Conservation (phyloP, 2,329 filamentous ascomycete genomes). For the Pyrenophora seminiperda region DNA sequence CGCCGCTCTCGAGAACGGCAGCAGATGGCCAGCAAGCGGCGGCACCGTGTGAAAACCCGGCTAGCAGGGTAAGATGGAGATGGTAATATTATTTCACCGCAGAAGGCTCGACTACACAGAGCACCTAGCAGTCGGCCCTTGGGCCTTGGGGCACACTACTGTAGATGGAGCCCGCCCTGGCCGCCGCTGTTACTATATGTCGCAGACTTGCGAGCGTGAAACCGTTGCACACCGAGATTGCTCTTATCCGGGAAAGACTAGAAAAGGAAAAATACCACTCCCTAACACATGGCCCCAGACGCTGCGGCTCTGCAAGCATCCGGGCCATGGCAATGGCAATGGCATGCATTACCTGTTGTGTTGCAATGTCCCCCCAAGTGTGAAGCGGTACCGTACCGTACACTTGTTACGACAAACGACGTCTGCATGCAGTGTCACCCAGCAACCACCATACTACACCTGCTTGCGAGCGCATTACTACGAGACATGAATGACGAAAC, state of each 20-base stretch:
- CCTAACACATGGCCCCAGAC: neutral
- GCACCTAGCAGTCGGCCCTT: neutral
- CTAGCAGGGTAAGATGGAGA: too few relatives aligned
- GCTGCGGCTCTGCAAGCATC: constrained; percentile 8
- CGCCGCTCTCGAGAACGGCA: constrained; percentile 1
- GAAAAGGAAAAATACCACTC: neutral
- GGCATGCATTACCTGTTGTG: neutral
- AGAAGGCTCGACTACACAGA: neutral
- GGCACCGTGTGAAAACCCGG: too few relatives aligned
- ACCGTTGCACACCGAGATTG: constrained; percentile 3
- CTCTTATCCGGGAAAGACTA: neutral
- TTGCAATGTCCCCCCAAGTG: constrained; percentile 2
- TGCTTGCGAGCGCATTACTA: too few relatives aligned
- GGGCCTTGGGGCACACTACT: neutral
- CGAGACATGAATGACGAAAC: too few relatives aligned
- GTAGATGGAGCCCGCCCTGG: constrained; percentile 5
- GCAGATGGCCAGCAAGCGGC: too few relatives aligned
- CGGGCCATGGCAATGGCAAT: neutral
- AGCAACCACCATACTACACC: too few relatives aligned
- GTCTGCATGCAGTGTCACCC: too few relatives aligned
- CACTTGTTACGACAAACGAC: constrained; percentile 5
- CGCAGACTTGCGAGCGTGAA: constrained; percentile 18
- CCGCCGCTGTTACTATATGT: constrained; percentile 15
- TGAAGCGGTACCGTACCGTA: constrained; percentile 4
- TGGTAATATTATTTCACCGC: too few relatives aligned